Percentiles rank a stretch among this genome's conserved stretches.
phyloP scores from a whole-genome alignment of 2,329 filamentous ascomycete species.

The Aspergillus sp. region DNA sequence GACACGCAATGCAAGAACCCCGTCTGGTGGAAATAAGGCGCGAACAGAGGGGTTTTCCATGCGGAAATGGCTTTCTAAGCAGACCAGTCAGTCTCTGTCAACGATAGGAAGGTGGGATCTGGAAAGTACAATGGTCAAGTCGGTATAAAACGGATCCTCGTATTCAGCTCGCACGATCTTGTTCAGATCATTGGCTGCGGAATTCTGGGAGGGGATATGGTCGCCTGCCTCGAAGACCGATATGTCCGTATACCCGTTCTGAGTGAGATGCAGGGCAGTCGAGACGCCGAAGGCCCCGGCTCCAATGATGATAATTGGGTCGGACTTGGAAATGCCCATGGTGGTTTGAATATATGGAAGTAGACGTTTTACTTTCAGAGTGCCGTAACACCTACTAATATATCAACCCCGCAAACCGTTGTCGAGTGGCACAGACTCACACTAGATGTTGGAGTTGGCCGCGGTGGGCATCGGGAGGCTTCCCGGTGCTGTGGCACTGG shows the following conservation, averaged over 20 bases:
- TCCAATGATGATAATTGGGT: conserved; percentile 30
- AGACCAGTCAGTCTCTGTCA: neutral
- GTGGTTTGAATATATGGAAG: neutral
- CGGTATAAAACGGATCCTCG: conserved; percentile 48
- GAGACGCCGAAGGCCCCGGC: conserved; percentile 45
- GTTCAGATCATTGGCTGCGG: conserved; percentile 52
- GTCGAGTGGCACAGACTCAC: no score
- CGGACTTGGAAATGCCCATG: conserved; percentile 4
- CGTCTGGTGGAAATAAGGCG: conserved; percentile 44
- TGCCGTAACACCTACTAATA: no score
- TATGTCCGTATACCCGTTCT: conserved; percentile 38
- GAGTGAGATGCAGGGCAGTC: conserved; percentile 39
- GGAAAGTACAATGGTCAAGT: conserved; percentile 41
- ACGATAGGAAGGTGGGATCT: neutral
- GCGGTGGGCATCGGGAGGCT: no score
- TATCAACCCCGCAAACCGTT: no score
- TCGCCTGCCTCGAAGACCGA: conserved; percentile 40
- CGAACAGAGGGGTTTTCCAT: conserved; percentile 47
- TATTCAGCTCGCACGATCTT: conserved; percentile 54
- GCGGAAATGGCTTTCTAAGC: conserved; percentile 41
- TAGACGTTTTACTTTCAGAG: no score
- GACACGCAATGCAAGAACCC: conserved; percentile 46
- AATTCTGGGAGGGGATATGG: conserved; percentile 41
- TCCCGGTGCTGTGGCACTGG: no score
- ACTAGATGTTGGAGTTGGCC: no score